Base-by-base conservation (phyloP, 495 filamentous ascomycete species). In the Hypoxylon intermedium region DNA sequence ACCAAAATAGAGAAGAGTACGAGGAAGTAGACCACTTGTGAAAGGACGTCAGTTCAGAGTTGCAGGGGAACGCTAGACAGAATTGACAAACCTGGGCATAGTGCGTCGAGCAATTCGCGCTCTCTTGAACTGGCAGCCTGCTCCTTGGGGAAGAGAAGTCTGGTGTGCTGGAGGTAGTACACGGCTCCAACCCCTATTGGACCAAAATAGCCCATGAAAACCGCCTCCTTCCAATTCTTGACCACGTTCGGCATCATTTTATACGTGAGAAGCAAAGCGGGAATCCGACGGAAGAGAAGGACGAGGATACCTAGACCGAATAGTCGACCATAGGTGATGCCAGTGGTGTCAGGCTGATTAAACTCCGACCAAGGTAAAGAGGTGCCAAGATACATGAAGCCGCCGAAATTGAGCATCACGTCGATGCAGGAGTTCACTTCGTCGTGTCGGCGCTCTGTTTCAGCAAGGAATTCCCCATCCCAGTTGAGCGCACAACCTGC, bases 161-260 rank as follows among this genome's bases (percentile, higher is more conserved):
- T 78, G 0, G 83, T 77, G 64, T 85, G 82, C 62, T 85, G 79
- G 9, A 94, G 82, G 70, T 97, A 96, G 74, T 94, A 95, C 28
- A 95, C 79, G 1, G 92, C 90, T 24, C 87, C 87, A 18, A 93
- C 89, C 15, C 92, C 92, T 55, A 97, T 94, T 3, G 92, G 92
- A 1, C 91, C 91, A 67, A 97, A 96, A 73, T 93, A 93, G 9
- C 92, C 92, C 49, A 92, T 89, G 58, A 94, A 93, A 4, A 87
- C 70, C 2, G 90, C 89, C 53, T 93, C 72, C 52, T 68, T 71
- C 85, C 38, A 81, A 74, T 55, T 82, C 61, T 65, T 88, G 73
- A 70, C 87, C 78, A 67, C 91, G 82, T 65, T 87, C 79, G 67
- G 86, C 70, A 95, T 92, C 40, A 82, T 78, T 68, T 85, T 88